Conservation (phyloP, 2,329 filamentous ascomycete species). For the Diaporthe amygdali region DNA sequence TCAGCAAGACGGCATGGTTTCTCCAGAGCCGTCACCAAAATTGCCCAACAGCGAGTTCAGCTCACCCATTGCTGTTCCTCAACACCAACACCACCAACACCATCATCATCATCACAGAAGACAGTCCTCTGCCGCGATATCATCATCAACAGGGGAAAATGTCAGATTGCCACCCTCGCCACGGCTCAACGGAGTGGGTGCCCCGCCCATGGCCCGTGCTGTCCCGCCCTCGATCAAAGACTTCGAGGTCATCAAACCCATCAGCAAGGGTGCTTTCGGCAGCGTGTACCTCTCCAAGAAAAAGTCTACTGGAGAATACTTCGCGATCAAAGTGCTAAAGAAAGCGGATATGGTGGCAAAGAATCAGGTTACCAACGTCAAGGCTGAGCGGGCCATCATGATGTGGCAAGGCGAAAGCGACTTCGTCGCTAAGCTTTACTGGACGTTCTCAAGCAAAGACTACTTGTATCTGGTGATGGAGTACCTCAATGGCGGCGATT, state of each 20-base stretch:
- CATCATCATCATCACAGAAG: slow-evolving; percentile 66
- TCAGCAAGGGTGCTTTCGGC: slow-evolving; percentile 97
- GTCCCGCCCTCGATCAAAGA: slow-evolving; percentile 97
- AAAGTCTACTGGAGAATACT: slow-evolving; percentile 97
- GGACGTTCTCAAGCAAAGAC: slow-evolving; percentile 99
- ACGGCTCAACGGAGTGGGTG: slow-evolving; percentile 74
- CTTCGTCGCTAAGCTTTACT: slow-evolving; percentile 98
- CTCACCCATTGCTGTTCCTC: slow-evolving; percentile 68
- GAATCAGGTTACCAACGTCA: slow-evolving; percentile 98
- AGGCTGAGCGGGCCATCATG: slow-evolving; percentile 98
- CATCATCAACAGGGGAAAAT: slow-evolving; percentile 50
- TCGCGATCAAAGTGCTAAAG: slow-evolving; percentile 97
- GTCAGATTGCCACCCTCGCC: slow-evolving; percentile 81
- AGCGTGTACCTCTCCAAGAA: slow-evolving; percentile 99
- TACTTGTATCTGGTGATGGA: slow-evolving; percentile 99
- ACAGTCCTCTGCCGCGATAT: slow-evolving; percentile 89
- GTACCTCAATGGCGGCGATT: slow-evolving; percentile 96
- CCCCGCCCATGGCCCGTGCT: slow-evolving; percentile 83
- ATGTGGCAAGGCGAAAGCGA: slow-evolving; percentile 99
- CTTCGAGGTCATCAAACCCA: slow-evolving; percentile 99
- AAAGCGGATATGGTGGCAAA: slow-evolving; percentile 99
- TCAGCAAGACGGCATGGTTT: slow-evolving; percentile 71
- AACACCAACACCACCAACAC: slow-evolving; percentile 69
- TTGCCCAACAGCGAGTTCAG: slow-evolving; percentile 82
- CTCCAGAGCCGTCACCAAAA: slow-evolving; percentile 89